Evolutionary conservation across 352 stramenopile species (phyloP).

Genomic region (Phytophthora tentaculata): DNA sequence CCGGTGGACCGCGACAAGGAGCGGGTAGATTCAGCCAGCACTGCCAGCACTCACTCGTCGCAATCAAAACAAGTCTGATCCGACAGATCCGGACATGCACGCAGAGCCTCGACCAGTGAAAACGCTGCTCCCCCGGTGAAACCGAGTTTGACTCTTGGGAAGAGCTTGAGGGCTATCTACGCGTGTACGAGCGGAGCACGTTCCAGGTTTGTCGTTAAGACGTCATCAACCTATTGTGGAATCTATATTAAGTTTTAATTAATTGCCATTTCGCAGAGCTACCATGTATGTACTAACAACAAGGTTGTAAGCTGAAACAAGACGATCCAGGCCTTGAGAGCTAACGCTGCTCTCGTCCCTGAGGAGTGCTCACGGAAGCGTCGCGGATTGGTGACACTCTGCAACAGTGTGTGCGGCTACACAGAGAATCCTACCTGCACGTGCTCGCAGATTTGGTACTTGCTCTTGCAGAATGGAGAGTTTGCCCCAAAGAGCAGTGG

Average conservation of each 20-base stretch:
- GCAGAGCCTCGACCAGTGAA: neutral
- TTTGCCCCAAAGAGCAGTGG: no score
- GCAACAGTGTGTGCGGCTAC: no score
- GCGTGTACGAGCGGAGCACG: neutral
- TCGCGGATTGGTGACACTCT: no score
- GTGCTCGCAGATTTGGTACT: no score
- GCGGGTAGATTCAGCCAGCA: neutral
- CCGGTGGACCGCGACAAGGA: neutral
- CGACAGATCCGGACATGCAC: neutral
- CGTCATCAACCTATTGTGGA: no score
- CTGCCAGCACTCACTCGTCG: no score
- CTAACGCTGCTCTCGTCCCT: neutral
- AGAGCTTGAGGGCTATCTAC: neutral
- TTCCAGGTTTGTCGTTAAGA: neutral
- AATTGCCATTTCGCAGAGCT: no score
- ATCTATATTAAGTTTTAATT: no score
- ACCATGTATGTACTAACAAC: constrained; percentile 1
- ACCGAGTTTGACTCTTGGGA: neutral
- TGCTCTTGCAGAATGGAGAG: no score
- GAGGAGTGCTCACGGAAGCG: no score
- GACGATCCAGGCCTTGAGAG: neutral
- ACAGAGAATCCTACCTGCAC: no score
- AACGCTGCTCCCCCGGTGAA: neutral
- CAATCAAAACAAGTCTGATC: no score
- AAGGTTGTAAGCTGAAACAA: neutral